Evolutionary conservation across 331 rosid species (phyloP).

Genomic region (Malus hybrid): DNA sequence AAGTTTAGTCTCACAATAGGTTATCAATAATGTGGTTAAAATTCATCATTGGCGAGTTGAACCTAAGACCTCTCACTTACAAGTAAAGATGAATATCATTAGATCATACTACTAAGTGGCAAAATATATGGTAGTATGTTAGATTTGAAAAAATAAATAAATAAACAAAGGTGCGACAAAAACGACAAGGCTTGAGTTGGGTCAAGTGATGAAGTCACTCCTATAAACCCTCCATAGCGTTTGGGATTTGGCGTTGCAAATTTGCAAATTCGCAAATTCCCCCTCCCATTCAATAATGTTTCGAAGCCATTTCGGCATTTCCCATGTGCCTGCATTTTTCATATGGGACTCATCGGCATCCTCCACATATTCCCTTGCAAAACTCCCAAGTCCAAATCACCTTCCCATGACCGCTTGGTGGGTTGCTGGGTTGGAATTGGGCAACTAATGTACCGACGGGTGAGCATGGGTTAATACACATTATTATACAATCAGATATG

Average conservation of each 20-base stretch:
- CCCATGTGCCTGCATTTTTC: neutral
- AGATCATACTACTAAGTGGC: too few relatives aligned
- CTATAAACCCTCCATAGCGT: too few relatives aligned
- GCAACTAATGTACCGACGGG: neutral
- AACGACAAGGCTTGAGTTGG: too few relatives aligned
- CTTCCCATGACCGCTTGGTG: neutral
- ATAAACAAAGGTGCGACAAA: too few relatives aligned
- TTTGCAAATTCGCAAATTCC: neutral
- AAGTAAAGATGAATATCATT: too few relatives aligned
- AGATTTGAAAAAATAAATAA: too few relatives aligned
- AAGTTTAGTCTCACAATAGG: too few relatives aligned
- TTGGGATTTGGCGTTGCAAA: neutral
- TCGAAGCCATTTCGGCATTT: neutral
- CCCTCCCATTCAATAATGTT: neutral
- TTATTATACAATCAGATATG: neutral
- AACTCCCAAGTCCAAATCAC: neutral
- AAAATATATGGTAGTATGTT: too few relatives aligned
- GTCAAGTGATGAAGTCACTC: too few relatives aligned
- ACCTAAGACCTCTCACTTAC: too few relatives aligned
- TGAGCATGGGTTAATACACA: neutral
- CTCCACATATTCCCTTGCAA: neutral
- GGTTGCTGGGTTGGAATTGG: neutral
- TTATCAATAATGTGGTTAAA: too few relatives aligned
- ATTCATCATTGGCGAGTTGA: rapidly evolving
- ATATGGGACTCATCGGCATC: slow-evolving; percentile 1